Evolutionary conservation across 257 asterid genomes (phyloP).

Genomic region (Solanum peruvianum): DNA sequence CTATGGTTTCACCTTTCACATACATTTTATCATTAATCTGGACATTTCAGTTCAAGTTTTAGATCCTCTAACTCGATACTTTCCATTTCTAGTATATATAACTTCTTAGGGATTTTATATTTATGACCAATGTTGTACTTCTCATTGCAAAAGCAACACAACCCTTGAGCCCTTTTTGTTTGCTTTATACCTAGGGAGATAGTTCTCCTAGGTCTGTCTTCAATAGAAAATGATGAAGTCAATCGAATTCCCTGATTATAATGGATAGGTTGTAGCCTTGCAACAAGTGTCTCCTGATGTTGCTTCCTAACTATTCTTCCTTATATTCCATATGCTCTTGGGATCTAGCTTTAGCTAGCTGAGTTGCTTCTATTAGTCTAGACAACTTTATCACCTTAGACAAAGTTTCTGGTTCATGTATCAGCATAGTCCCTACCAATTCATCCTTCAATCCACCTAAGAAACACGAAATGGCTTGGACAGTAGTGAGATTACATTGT

Average conservation of each 20-base stretch:
- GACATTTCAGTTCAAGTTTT: background rate
- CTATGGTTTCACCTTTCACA: background rate
- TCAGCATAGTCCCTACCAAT: background rate
- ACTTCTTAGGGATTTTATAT: background rate
- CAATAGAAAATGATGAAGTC: background rate
- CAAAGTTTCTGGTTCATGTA: background rate
- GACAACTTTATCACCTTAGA: background rate
- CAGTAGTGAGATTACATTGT: background rate
- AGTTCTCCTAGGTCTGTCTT: background rate
- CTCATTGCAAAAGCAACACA: background rate
- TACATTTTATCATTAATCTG: too few species aligned
- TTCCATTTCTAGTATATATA: background rate
- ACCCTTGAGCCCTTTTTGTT: too few species aligned
- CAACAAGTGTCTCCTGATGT: background rate
- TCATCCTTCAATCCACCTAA: background rate
- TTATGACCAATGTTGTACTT: background rate
- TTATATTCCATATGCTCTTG: too few species aligned
- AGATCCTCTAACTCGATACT: background rate
- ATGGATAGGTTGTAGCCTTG: background rate
- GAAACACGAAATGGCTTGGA: background rate
- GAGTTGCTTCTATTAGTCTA: too few species aligned
- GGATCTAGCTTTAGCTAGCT: background rate
- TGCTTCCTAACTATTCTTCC: background rate
- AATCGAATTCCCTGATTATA: too few species aligned
- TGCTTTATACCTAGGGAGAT: background rate